Base-by-base conservation (phyloP, 306 rosid species). In the Prunus kanzakura region DNA sequence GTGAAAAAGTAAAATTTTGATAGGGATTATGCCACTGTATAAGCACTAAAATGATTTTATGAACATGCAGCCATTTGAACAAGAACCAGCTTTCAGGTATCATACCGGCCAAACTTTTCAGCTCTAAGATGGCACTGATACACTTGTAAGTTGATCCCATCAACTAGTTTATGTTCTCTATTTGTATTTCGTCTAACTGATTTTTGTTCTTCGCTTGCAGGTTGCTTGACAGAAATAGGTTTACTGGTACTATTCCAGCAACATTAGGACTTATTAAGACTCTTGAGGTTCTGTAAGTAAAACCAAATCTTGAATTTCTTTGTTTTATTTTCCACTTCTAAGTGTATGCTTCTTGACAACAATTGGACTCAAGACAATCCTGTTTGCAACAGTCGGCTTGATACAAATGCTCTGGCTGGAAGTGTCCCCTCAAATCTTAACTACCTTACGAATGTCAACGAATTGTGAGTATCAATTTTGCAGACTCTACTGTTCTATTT, bases 251-350 rank as follows among this genome's bases (percentile, higher is more conserved):
- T 61, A 83, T 94, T 56, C 98, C 98, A 16, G 51, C 77, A 6
- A 83, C 98, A 69, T 7, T 94, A 68, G 91, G 88, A 76, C 89
- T 86, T 80, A 95, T 94, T 77, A 77, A 80, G 76, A 94, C 89
- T 76, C 89, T 94, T 57, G 93, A 94, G 74, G 89, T 92, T 85
- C 90, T 94, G 98, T 90, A 83, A 90, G 98, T 89, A 87, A 58
- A 82, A 61, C 6, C 72, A 38, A 78, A 78, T 79, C 71, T 51
- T 76, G 51, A 35, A 20, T 82, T 58, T 80, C n/a, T 66, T 52
- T 55, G 22, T 29, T 19, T 22, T 77, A 49, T 29, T 19, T 22
- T 77, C 63, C 27, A 4, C 35, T 8, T 25, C 6, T 13, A 25
- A 10, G 69, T 68, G 70, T 63, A 41, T 16, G 3, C 46, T 18